A percentile compares a stretch with the other conserved stretches of the same genome.
These are phyloP conservation scores for Arthroderma sp. DNA, from an alignment of 2,329 filamentous ascomycete species.

Conservation along the genomic window DNA sequence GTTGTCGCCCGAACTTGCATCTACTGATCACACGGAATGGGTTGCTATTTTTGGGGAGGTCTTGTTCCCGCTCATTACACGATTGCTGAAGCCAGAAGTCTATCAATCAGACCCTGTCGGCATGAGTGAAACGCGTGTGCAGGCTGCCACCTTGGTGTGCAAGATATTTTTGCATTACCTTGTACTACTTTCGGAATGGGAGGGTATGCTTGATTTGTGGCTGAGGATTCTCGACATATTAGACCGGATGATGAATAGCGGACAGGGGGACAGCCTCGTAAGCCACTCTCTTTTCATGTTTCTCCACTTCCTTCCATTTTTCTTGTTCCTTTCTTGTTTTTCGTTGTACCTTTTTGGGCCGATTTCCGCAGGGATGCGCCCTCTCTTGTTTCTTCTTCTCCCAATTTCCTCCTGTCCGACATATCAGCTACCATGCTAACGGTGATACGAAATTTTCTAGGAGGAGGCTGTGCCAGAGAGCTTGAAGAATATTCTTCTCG, in stretches of 20 bases:
- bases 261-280: conserved; percentile 78
- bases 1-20: conserved; percentile 69
- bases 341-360: too few species aligned
- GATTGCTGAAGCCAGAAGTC: conserved; percentile 83
- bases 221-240: conserved; percentile 83
- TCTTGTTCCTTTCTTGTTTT: neutral
- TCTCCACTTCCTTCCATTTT: conserved; percentile 2
- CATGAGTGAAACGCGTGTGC: conserved; percentile 90
- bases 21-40: conserved; percentile 80
- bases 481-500: conserved; percentile 87
- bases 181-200: conserved; percentile 68
- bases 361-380: too few species aligned
- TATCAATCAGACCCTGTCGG: conserved; percentile 81
- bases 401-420: too few species aligned
- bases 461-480: conserved; percentile 93
- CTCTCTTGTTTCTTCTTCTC: too few species aligned
- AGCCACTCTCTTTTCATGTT: conserved; percentile 23
- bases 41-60: conserved; percentile 89
- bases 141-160: conserved; percentile 79
- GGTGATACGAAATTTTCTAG: conserved; percentile 29
- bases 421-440: neutral
- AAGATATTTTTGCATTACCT: conserved; percentile 94
- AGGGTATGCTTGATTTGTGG: conserved; percentile 86
- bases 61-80: conserved; percentile 76
- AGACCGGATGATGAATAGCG: conserved; percentile 91